phyloP scores from a whole-genome alignment of 108 stramenopile genomes.

The Conticribra guillardii region DNA sequence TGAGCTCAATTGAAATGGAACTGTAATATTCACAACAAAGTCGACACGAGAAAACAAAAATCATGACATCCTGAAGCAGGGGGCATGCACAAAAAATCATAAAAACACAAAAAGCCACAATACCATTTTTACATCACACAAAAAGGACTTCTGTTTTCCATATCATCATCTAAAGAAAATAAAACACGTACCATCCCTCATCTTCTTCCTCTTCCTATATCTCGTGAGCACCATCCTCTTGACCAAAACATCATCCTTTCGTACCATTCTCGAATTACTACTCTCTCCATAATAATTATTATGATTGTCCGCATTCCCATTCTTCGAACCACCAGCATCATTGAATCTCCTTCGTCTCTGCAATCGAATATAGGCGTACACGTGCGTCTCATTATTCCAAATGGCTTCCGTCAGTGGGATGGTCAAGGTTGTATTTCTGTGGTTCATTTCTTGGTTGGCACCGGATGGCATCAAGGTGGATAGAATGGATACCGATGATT shows the following conservation, averaged over 20 bases:
- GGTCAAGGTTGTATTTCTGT: constrained; percentile 39
- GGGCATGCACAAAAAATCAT: neutral
- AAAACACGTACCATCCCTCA: constrained; percentile 35
- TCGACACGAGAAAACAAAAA: no score
- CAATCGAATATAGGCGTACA: constrained; percentile 55
- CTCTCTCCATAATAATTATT: no score
- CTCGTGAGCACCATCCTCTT: constrained; percentile 51
- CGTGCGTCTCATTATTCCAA: constrained; percentile 51
- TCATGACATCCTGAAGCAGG: no score
- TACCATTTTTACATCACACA: neutral
- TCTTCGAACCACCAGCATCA: neutral
- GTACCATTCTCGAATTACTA: constrained; percentile 6
- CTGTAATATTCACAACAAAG: no score
- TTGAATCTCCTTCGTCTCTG: constrained; percentile 21
- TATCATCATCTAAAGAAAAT: neutral
- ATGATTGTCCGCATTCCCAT: no score
- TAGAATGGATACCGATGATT: neutral
- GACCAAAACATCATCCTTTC: constrained; percentile 47
- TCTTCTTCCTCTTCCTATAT: constrained; percentile 49
- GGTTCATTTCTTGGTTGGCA: constrained; percentile 44
- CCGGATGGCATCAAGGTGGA: constrained; percentile 4
- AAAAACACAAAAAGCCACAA: neutral
- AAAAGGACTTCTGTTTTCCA: neutral
- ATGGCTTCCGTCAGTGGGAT: constrained; percentile 28
- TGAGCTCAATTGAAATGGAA: no score